These are phyloP conservation scores for Oryza officinalis DNA, from an alignment of 176 grass and related monocot species.

Conservation along the genomic window DNA sequence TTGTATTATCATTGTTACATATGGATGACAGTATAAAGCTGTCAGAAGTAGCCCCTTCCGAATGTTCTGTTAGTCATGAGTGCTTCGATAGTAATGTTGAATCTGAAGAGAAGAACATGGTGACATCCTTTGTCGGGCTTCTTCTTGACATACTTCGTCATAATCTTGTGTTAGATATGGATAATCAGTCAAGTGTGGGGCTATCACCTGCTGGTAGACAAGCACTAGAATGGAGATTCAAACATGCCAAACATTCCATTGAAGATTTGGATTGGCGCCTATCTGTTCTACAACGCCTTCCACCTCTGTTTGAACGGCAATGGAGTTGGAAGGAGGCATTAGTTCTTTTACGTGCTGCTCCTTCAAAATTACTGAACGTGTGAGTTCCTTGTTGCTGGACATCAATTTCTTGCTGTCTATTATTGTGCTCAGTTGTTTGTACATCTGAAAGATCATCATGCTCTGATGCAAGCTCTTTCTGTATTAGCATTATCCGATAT, in stretches of 20 bases:
- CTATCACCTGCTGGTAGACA: constrained; percentile 58
- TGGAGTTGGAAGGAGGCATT: constrained; percentile 99
- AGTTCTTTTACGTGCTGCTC: constrained; percentile 84
- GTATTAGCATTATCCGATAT: neutral
- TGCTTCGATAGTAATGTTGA: constrained; percentile 39
- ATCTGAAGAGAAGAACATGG: constrained; percentile 58
- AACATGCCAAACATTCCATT: constrained; percentile 67
- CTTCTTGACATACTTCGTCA: constrained; percentile 70
- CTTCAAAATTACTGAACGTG: constrained; percentile 95
- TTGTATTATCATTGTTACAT: constrained; percentile 76
- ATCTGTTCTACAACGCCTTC: constrained; percentile 80
- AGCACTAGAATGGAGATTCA: constrained; percentile 86
- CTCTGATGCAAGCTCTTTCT: constrained; percentile 8
- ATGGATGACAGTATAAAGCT: constrained; percentile 64
- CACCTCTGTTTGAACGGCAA: constrained; percentile 63
- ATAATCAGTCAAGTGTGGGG: constrained; percentile 46
- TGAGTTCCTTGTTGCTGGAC: constrained; percentile 53
- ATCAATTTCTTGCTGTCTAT: constrained; percentile 32
- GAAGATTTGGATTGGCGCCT: constrained; percentile 89
- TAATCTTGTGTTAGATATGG: constrained; percentile 60
- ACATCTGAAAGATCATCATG: neutral
- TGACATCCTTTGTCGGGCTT: constrained; percentile 69
- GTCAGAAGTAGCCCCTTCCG: constrained; percentile 32
- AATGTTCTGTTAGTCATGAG: constrained; percentile 40
- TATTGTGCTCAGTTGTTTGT: constrained; percentile 17